Base-by-base conservation (phyloP, 2,329 filamentous ascomycete genomes). In the Tolypocladium nubicola region DNA sequence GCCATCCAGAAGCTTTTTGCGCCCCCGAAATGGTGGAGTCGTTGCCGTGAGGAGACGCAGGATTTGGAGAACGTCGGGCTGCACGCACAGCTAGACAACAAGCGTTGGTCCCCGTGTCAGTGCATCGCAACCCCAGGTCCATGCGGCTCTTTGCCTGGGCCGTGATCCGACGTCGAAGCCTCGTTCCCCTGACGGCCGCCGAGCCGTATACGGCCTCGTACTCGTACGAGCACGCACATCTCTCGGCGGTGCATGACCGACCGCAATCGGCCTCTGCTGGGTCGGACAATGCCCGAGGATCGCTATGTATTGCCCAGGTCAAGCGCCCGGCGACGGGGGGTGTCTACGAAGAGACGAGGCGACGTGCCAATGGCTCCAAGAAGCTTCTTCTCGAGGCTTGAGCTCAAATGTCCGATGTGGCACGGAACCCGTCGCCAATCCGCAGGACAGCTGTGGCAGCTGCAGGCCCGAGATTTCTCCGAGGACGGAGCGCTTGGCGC, bases 1-100 rank as follows among this genome's bases (percentile, higher is more conserved):
- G 53, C 52, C 47, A 57, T 60, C 59, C 63, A 60, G 63, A 65
- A 65, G 63, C 58, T 62, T 62, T 63, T 59, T 58, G 58, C 59
- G 60, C 57, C 59, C 59, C 56, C 53, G 47, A 58, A 57, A 43
- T 35, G 52, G 62, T 64, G 62, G 62, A 62, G 61, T 60, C 58
- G 30, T 57, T 57, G 55, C 61, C 57, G 57, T 53, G 58, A 61
- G 57, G 59, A 56, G 53, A 55, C 53, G 57, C 59, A 62, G 61
- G 60, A 57, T 56, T 59, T 57, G 50, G 41, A 58, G 52, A 57
- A 57, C 53, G 56, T 47, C 54, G 49, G 38, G 35, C 54, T 52
- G 40, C 35, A 14, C 41, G 40, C 14, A 35, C 40, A 16, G 50
- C 37, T n/a, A 43, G 23, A 50, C 30, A 30, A n/a, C 55, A 53